Evolutionary conservation across 1,284 basidiomycete genomes (phyloP), one percentile per base, ranked within the genome.

Genomic region (Rhodotorula sp.): DNA sequence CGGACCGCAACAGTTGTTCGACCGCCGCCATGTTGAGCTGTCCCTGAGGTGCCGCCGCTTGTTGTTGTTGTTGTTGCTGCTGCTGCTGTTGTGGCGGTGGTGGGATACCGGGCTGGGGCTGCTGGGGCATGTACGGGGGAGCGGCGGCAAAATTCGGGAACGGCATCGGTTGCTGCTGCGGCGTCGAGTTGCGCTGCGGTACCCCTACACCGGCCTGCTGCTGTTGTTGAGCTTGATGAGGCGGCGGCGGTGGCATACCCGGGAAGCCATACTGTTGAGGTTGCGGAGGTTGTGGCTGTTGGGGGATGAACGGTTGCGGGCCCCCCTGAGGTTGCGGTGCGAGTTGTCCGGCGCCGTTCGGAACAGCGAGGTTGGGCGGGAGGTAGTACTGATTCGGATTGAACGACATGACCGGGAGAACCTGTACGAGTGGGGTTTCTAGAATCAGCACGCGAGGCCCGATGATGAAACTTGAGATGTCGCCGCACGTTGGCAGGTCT

Each of bases 11-110:
- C n/a, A 73, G 46, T 26, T 73, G 68, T 58, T 73, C 68, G 12
- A 73, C 60, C 54, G 71, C 68, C 6, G 68, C 65, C 58, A 73
- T 65, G 52, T 69, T 73, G 47, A 72, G 49, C 67, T 67, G 67
- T 0, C 64, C 58, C 18, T 43, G 52, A 46, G 26, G 26, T 5
- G 39, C 58, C 46, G 12, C n/a, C 6, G 34, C 59, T 49, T 21
- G 48, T 43, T 48, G 61, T 20, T n/a, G 57, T 31, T 52, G 63
- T 54, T 34, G 34, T 34, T 21, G 48, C 29, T 48, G 61, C 14
- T n/a, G 57, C n/a, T 52, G 63, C 46, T 34, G 34, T 34, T 48
- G 46, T 12, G 46, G 16, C 1, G 49, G 49, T 23, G 61, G 61
- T 15, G 49, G 18, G 1, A 31, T 26, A n/a, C 16, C 16, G 8